A percentile compares a stretch with the other conserved stretches of the same genome.
Evolutionary conservation across 805 yeast species (phyloP).

Genomic region (Blastobotrys chiropterorum): DNA sequence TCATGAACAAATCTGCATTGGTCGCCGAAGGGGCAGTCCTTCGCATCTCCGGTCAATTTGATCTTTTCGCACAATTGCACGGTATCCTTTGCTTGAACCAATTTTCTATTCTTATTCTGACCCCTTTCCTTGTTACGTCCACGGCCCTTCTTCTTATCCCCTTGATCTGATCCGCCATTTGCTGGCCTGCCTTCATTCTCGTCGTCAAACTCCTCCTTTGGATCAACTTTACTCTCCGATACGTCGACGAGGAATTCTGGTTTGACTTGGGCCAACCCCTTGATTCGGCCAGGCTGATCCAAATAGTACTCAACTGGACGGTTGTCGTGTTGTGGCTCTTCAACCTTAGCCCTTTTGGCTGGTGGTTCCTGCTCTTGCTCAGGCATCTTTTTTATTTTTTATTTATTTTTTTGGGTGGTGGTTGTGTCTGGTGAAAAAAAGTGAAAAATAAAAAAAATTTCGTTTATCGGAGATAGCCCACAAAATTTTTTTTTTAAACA

Average conservation of each 20-base stretch:
- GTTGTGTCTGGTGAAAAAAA: constrained; percentile 1
- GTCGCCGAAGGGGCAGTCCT: constrained; percentile 51
- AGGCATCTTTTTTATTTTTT: background rate
- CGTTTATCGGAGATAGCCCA: background rate
- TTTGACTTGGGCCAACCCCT: constrained; percentile 74
- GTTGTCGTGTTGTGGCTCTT: constrained; percentile 13
- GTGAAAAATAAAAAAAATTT: background rate
- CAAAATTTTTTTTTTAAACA: background rate
- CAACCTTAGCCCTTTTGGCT: constrained; percentile 24
- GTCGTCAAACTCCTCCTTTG: constrained; percentile 17
- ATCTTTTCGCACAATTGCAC: constrained; percentile 58
- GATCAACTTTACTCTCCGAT: constrained; percentile 5
- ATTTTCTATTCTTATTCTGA: constrained; percentile 77
- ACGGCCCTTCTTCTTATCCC: constrained; percentile 40
- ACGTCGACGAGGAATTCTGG: constrained; percentile 51
- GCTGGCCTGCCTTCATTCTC: constrained; percentile 18
- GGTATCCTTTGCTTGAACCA: constrained; percentile 59
- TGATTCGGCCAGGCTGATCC: constrained; percentile 27
- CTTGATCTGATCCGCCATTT: constrained; percentile 37
- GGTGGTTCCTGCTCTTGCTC: constrained; percentile 13
- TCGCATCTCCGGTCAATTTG: constrained; percentile 37
- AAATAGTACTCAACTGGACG: constrained; percentile 19
- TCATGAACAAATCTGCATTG: constrained; percentile 77
- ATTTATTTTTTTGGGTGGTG: background rate
- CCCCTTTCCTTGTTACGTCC: constrained; percentile 55